phyloP scores from a whole-genome alignment of 306 rosid species.

The Fagus sylvatica region DNA sequence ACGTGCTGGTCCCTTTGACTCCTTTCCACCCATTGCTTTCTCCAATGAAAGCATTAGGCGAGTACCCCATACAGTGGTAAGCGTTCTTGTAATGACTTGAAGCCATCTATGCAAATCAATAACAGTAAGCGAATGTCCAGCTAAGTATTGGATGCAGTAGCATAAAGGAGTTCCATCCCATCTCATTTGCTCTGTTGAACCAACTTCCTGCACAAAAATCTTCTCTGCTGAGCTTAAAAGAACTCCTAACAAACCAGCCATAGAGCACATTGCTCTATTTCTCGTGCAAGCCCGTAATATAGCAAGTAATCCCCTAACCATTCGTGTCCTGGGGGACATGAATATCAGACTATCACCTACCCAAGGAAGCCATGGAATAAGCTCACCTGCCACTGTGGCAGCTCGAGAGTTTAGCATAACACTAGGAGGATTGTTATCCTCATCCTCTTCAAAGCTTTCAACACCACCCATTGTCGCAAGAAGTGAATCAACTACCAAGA shows the following conservation, averaged over 20 bases:
- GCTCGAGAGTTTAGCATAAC: conserved; percentile 98
- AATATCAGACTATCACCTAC: conserved; percentile 60
- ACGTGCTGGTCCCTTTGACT: conserved; percentile 84
- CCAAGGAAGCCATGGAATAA: conserved; percentile 96
- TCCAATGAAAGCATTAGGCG: conserved; percentile 84
- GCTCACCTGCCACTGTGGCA: conserved; percentile 89
- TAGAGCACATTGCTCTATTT: conserved; percentile 96
- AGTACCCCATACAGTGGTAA: conserved; percentile 74
- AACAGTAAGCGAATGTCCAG: conserved; percentile 87
- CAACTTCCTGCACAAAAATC: conserved; percentile 61
- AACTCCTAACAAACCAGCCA: conserved; percentile 90
- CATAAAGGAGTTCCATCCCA: conserved; percentile 98
- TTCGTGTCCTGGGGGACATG: conserved; percentile 94
- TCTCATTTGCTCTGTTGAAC: conserved; percentile 59
- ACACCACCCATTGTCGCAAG: conserved; percentile 99
- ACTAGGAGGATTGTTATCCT: conserved; percentile 90
- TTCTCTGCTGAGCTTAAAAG: conserved; percentile 83
- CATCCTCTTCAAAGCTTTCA: conserved; percentile 95
- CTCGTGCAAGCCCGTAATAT: conserved; percentile 95
- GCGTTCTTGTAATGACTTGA: conserved; percentile 72
- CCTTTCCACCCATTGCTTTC: conserved; percentile 87
- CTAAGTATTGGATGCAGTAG: conserved; percentile 89
- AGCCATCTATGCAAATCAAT: conserved; percentile 83
- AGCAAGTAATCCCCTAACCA: conserved; percentile 96
- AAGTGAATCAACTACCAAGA: conserved; percentile 87